These are phyloP conservation scores for Pisolithus orientalis DNA, from an alignment of 768 basidiomycete genomes.

Conservation along the genomic window DNA sequence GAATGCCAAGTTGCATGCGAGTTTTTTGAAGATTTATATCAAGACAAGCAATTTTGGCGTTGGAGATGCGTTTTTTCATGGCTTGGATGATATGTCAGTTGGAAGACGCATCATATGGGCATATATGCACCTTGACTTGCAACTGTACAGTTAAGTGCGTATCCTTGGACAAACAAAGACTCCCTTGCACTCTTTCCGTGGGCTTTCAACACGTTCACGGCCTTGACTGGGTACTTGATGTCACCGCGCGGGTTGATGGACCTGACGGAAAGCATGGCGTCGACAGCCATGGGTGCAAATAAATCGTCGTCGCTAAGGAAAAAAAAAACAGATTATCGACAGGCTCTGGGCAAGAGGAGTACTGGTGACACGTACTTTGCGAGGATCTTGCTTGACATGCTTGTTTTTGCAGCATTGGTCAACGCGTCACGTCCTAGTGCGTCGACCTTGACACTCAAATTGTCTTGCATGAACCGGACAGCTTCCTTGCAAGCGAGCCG, in stretches of 20 bases:
- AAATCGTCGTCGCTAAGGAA: conserved; percentile 91
- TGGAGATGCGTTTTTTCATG: conserved; percentile 92
- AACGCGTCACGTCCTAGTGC: conserved; percentile 85
- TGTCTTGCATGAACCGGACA: conserved; percentile 96
- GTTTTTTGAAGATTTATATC: conserved; percentile 97
- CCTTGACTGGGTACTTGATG: conserved; percentile 98
- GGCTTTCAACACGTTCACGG: conserved; percentile 96
- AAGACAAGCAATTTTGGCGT: conserved; percentile 96
- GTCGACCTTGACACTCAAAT: conserved; percentile 92
- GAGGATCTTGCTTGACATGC: conserved; percentile 98
- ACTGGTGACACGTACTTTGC: conserved; percentile 62
- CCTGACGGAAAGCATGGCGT: conserved; percentile 96
- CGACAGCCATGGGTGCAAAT: conserved; percentile 98
- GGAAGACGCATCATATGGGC: not conserved
- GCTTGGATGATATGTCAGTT: conserved; percentile 41
- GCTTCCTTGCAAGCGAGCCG: conserved; percentile 95
- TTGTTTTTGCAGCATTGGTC: conserved; percentile 95
- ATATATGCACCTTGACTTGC: conserved; percentile 81
- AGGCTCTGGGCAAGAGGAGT: not conserved
- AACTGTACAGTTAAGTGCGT: conserved; percentile 97
- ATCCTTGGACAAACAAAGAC: conserved; percentile 91
- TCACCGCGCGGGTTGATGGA: conserved; percentile 92
- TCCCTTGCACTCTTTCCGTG: conserved; percentile 95
- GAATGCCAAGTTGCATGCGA: conserved; percentile 96
- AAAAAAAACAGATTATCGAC: not conserved